Base-by-base conservation (phyloP, 2,329 filamentous ascomycete genomes). In the Dendrostoma leiphaemia region DNA sequence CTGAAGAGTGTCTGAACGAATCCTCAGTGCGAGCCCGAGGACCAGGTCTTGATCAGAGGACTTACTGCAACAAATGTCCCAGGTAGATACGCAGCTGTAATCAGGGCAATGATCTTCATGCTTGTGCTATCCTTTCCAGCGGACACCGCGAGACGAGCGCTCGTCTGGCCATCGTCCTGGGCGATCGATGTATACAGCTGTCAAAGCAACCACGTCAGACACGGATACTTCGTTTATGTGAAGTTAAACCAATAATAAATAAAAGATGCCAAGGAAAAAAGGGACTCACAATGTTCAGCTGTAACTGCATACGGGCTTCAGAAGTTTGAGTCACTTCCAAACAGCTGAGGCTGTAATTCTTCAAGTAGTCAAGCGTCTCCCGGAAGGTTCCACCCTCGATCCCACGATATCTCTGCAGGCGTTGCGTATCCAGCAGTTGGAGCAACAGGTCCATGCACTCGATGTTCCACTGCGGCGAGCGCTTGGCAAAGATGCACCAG, bases 51-150 rank as follows among this genome's bases (percentile, higher is more conserved):
- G 24, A 19, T 10, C 6, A 17, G 26, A 17, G 15, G 15, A 4
- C 29, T 19, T 46, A 46, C 44, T 2, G 44, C 44, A 13, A 46
- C 19, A 13, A 46, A 46, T 21, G 44, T 46, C 29, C 44, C 44
- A 15, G 44, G 44, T 6, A 46, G 19, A 23, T 46, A 46, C 2
- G 44, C 44, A 24, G 44, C 44, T 5, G 44, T 46, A 13, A 46
- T 46, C 19, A 46, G 26, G 26, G 44, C 44, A 19, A 46, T 46
- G 44, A 46, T 46, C 28, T 46, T 46, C 44, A 46, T 46, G 28
- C 44, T 46, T 5, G 44, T 46, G 44, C 44, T 46, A 21, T 46
- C 44, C 28, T 46, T 46, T 17, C 44, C 44, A 7, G 44, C 44
- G 28, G 44, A 46, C 3, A 32, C 19, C 2, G 44, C 44, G n/a